Evolutionary conservation across 345 rosid genomes (phyloP).

Genomic region (Hibiscus syriacus): DNA sequence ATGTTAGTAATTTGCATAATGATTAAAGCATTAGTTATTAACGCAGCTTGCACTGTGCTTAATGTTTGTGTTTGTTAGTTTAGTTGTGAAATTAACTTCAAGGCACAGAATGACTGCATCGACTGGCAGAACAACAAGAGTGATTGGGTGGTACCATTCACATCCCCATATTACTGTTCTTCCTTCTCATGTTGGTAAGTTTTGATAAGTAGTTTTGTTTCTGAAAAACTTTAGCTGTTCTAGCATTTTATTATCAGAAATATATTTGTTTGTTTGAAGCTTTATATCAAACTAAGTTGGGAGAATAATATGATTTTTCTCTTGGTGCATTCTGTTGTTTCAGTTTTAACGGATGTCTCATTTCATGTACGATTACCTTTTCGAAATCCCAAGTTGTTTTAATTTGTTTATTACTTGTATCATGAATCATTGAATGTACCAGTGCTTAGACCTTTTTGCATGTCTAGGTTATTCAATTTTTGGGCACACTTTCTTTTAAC

Average conservation of each 20-base stretch:
- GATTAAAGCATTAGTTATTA: not conserved
- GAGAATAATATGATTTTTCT: not conserved
- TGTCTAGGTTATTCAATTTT: not conserved
- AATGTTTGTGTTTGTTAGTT: not conserved
- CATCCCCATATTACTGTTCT: slow-evolving; percentile 98
- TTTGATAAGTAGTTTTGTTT: not conserved
- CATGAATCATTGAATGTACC: not conserved
- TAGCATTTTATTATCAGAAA: not conserved
- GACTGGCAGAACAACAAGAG: slow-evolving; percentile 83
- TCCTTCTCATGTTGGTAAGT: slow-evolving; percentile 95
- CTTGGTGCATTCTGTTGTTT: not conserved
- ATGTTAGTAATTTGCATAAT: not conserved
- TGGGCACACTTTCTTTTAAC: not conserved
- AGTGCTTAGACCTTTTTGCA: not conserved
- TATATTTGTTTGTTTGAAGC: not conserved
- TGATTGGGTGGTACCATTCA: slow-evolving; percentile 99
- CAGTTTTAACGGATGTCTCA: not conserved
- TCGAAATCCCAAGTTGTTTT: too few species aligned
- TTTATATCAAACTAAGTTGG: not conserved
- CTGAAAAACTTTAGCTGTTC: not conserved
- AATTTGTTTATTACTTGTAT: not conserved
- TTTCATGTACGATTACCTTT: too few species aligned
- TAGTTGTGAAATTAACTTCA: slow-evolving; percentile 29
- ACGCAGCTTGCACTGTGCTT: not conserved
- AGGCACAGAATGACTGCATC: slow-evolving; percentile 75